These are phyloP conservation scores for Solanum boliviense DNA, from an alignment of 257 asterid species.

Conservation along the genomic window DNA sequence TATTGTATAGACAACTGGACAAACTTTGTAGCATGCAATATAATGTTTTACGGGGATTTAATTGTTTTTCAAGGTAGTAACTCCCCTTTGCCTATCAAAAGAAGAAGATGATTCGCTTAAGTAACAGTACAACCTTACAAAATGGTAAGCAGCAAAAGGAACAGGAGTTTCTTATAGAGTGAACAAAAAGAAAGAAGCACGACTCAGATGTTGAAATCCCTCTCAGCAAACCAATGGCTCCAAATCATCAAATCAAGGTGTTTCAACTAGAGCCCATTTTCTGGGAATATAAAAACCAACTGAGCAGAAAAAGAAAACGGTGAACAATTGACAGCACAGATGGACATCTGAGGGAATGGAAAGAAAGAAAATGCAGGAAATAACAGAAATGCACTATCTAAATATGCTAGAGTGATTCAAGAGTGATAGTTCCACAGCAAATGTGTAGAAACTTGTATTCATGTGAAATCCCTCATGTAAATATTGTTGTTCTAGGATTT, in stretches of 20 bases:
- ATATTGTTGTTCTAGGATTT: background rate
- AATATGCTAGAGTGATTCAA: background rate
- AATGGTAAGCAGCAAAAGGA: background rate
- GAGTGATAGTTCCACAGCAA: background rate
- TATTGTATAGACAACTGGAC: background rate
- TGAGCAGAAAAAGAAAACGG: background rate
- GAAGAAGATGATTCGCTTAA: background rate
- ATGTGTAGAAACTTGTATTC: background rate
- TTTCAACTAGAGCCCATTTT: background rate
- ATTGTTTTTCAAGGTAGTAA: background rate
- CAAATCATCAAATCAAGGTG: background rate
- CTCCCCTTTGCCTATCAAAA: background rate
- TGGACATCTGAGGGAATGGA: background rate
- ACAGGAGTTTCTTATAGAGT: background rate
- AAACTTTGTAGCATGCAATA: background rate
- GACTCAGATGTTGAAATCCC: background rate
- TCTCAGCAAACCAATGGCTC: background rate
- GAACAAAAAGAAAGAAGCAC: background rate
- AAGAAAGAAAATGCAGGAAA: background rate
- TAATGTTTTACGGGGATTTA: background rate
- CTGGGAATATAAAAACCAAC: background rate
- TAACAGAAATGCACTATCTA: background rate
- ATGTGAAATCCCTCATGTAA: background rate
- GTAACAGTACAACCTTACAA: background rate
- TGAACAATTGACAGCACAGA: background rate